Conservation (phyloP, 306 rosid genomes). For the Pyrus betulifolia region DNA sequence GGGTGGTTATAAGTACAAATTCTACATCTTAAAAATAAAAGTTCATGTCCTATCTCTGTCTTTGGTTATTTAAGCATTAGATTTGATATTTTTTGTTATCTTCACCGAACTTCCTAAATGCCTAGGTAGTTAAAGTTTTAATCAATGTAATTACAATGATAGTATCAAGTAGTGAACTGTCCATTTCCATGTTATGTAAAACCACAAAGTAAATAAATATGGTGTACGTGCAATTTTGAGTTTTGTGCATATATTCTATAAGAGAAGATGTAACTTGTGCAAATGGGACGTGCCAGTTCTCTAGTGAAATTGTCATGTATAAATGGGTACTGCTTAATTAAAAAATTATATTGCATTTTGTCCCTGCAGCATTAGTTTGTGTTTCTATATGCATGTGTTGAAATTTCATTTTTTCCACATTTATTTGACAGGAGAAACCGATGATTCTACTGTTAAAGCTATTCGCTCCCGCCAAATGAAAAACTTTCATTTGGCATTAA, state of each 20-base stretch:
- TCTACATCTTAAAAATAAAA: neutral
- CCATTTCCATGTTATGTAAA: neutral
- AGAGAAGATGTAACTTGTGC: neutral
- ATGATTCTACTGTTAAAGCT: slow-evolving; percentile 46
- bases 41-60: neutral
- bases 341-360: neutral
- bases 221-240: neutral
- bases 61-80: neutral
- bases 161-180: neutral
- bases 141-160: neutral
- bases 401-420: slow-evolving; percentile 2
- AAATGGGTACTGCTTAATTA: neutral
- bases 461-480: slow-evolving; percentile 86
- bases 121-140: neutral
- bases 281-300: neutral
- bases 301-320: neutral
- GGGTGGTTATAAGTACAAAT: neutral
- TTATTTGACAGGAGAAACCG: slow-evolving; percentile 64
- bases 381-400: neutral
- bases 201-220: neutral
- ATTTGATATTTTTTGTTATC: neutral
- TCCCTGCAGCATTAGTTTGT: neutral
- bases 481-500: slow-evolving; percentile 78
- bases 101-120: neutral
- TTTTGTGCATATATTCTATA: neutral